Conservation (phyloP, 345 rosid genomes). For the Salix suchowensis region DNA sequence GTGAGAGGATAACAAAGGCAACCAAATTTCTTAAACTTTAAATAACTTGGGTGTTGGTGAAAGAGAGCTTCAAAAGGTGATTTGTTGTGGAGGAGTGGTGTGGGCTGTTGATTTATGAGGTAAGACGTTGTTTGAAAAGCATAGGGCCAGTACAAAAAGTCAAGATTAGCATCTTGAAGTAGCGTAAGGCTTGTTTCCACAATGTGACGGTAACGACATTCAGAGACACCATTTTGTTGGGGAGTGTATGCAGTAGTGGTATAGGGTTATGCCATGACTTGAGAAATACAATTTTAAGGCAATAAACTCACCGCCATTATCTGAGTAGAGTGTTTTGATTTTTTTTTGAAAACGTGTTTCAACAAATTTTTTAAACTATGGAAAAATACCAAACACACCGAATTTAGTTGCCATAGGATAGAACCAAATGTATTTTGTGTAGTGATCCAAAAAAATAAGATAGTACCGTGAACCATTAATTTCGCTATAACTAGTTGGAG, state of each 20-base stretch:
- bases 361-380: background rate
- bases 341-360: too few species aligned
- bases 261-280: background rate
- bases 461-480: background rate
- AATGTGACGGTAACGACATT: accelerated
- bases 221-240: too few species aligned
- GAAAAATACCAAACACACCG: too few species aligned
- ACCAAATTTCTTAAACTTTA: too few species aligned
- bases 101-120: accelerated
- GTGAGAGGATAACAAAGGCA: background rate
- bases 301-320: too few species aligned
- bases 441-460: too few species aligned
- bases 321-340: background rate
- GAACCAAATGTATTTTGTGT: too few species aligned
- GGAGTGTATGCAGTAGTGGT: too few species aligned
- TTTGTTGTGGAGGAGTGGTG: background rate
- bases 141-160: background rate
- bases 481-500: accelerated
- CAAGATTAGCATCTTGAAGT: background rate
- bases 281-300: too few species aligned
- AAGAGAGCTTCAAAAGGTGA: too few species aligned
- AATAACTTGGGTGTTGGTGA: too few species aligned
- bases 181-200: accelerated
- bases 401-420: too few species aligned
- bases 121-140: background rate